Evolutionary conservation across 495 filamentous ascomycete genomes (phyloP).

Genomic region (Cairneyella variabilis): DNA sequence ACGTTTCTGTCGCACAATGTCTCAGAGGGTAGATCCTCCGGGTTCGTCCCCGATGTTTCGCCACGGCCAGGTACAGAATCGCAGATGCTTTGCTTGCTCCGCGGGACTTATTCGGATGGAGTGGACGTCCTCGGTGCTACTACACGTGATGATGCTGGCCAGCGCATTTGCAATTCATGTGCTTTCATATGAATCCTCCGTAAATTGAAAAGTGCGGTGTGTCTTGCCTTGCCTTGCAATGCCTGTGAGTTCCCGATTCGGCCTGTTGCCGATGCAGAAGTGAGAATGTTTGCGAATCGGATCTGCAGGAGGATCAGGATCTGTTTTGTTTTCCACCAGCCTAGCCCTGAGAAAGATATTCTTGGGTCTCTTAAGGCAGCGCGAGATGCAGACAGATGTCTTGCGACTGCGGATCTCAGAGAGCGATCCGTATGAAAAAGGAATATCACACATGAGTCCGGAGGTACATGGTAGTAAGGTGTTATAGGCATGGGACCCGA

Average conservation of each 20-base stretch:
- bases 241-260: not conserved
- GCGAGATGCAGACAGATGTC: not conserved
- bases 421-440: not conserved
- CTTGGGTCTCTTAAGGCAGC: not conserved
- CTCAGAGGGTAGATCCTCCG: too few species aligned
- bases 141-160: not conserved
- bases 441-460: not conserved
- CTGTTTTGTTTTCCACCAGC: not conserved
- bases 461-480: not conserved
- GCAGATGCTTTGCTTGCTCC: not conserved
- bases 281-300: conserved; percentile 15
- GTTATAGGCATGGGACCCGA: too few species aligned
- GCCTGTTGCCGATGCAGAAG: conserved; percentile 1
- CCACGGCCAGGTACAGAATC: not conserved
- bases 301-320: conserved; percentile 3
- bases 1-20: too few species aligned
- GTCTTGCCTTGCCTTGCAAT: not conserved
- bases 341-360: not conserved
- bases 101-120: not conserved
- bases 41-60: too few species aligned
- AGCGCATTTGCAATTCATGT: not conserved
- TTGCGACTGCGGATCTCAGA: conserved; percentile 8
- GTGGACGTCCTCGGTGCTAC: not conserved
- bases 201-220: not conserved
- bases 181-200: not conserved